Evolutionary conservation across 345 rosid genomes (phyloP).

Genomic region (Clarkia xantiana): DNA sequence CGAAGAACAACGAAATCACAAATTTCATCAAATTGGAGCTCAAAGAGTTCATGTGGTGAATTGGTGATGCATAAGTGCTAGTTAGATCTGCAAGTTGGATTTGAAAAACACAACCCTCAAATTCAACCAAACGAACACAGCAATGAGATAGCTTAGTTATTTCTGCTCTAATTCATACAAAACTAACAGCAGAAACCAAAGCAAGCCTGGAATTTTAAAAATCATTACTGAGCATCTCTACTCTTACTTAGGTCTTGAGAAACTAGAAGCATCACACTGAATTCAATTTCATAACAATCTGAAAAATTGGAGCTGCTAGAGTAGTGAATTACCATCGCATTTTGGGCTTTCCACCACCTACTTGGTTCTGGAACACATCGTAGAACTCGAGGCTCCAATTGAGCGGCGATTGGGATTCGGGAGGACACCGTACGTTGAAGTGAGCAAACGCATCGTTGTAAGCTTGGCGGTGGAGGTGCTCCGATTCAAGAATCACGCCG

Average conservation of each 20-base stretch:
- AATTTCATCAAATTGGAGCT: not conserved
- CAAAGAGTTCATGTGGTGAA: not conserved
- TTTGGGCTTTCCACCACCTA: constrained; percentile 95
- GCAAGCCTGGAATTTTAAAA: no score
- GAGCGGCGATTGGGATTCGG: constrained; percentile 38
- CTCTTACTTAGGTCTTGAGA: no score
- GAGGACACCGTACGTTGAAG: constrained; percentile 57
- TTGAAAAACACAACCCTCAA: not conserved
- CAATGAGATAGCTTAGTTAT: no score
- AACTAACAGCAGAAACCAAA: no score
- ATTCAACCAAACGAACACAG: not conserved
- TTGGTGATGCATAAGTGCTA: not conserved
- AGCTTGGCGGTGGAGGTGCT: constrained; percentile 86
- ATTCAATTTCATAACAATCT: no score
- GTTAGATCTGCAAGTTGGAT: not conserved
- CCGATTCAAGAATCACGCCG: constrained; percentile 86
- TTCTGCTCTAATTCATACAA: no score
- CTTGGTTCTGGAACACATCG: constrained; percentile 65
- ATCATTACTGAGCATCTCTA: no score
- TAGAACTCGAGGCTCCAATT: constrained; percentile 65
- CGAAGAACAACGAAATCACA: not conserved
- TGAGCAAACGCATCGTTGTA: constrained; percentile 84
- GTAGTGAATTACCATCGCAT: constrained; percentile 50
- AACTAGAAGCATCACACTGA: no score
- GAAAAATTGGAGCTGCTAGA: no score